Evolutionary conservation across 2,329 filamentous ascomycete species (phyloP).

Genomic region (Stylonectria norvegica): DNA sequence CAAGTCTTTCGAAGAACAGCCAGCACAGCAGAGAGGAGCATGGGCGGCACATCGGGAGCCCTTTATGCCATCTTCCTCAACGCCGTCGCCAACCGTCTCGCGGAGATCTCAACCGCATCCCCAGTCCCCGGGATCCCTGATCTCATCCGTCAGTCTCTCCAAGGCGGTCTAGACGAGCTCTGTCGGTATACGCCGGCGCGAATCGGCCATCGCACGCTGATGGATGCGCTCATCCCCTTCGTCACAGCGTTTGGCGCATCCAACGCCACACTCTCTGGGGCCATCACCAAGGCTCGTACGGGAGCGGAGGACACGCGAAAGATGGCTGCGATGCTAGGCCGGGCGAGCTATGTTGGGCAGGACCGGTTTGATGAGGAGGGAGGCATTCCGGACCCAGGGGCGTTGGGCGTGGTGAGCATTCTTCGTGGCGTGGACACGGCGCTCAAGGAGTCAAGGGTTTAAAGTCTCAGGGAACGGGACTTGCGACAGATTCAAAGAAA

Average conservation of each 20-base stretch:
- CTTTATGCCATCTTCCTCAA: conserved; percentile 77
- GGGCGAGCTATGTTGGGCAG: conserved; percentile 74
- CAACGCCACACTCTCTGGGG: conserved; percentile 50
- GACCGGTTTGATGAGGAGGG: conserved; percentile 53
- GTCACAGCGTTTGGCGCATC: conserved; percentile 50
- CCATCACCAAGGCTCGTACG: conserved; percentile 13
- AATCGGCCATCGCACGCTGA: conserved; percentile 67
- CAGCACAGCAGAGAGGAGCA: conserved; percentile 51
- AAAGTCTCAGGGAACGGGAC: no score
- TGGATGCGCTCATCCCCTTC: conserved; percentile 71
- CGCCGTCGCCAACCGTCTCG: conserved; percentile 51
- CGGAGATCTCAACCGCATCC: conserved; percentile 2
- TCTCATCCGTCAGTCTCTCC: conserved; percentile 15
- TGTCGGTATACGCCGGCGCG: conserved; percentile 65
- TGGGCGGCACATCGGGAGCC: conserved; percentile 75
- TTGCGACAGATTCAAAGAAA: no score
- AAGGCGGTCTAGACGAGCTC: conserved; percentile 18
- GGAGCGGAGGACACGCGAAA: conserved; percentile 65
- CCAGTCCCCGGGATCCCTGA: not conserved
- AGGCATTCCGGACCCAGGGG: conserved; percentile 63
- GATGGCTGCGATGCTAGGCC: conserved; percentile 69
- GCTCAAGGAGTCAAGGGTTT: conserved; percentile 5
- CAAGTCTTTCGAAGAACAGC: conserved; percentile 22
- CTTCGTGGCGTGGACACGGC: conserved; percentile 14
- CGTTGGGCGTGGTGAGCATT: conserved; percentile 33